Evolutionary conservation across 2,329 filamentous ascomycete genomes (phyloP).

Genomic region (Fusarium sublunatum): DNA sequence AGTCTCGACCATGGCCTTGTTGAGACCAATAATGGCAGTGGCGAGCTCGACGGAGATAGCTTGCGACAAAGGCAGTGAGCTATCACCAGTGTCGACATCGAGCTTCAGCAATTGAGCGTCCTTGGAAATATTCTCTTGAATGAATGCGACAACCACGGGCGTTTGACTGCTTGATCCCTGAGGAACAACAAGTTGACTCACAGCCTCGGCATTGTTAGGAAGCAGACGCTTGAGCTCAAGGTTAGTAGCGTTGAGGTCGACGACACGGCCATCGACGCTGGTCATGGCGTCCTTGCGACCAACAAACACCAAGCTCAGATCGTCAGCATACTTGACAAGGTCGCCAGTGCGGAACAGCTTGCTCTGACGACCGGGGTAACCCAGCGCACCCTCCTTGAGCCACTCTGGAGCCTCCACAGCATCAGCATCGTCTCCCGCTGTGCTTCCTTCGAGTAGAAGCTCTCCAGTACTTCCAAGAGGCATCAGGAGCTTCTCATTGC

Average conservation of each 20-base stretch:
- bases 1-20: slow-evolving; percentile 43
- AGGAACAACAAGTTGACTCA: slow-evolving; percentile 37
- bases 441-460: slow-evolving; percentile 52
- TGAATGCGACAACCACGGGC: slow-evolving; percentile 36
- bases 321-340: slow-evolving; percentile 43
- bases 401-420: slow-evolving; percentile 34
- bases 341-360: slow-evolving; percentile 44
- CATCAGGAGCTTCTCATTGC: slow-evolving; percentile 41
- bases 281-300: slow-evolving; percentile 39
- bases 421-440: slow-evolving; percentile 3
- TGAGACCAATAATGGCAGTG: slow-evolving; percentile 37
- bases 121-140: slow-evolving; percentile 10
- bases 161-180: slow-evolving; percentile 37
- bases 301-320: slow-evolving; percentile 40
- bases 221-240: slow-evolving; percentile 39
- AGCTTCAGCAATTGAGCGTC: slow-evolving; percentile 26
- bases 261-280: slow-evolving; percentile 40
- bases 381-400: slow-evolving; percentile 32
- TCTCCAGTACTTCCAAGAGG: slow-evolving; percentile 51
- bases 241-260: slow-evolving; percentile 42
- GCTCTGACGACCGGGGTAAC: slow-evolving; percentile 35
- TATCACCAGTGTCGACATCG: slow-evolving; percentile 1
- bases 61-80: slow-evolving; percentile 22
- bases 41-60: slow-evolving; percentile 37
- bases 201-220: slow-evolving; percentile 18